Conservation (phyloP, 164 flowering plant species). For the Euptelea pleiosperma region DNA sequence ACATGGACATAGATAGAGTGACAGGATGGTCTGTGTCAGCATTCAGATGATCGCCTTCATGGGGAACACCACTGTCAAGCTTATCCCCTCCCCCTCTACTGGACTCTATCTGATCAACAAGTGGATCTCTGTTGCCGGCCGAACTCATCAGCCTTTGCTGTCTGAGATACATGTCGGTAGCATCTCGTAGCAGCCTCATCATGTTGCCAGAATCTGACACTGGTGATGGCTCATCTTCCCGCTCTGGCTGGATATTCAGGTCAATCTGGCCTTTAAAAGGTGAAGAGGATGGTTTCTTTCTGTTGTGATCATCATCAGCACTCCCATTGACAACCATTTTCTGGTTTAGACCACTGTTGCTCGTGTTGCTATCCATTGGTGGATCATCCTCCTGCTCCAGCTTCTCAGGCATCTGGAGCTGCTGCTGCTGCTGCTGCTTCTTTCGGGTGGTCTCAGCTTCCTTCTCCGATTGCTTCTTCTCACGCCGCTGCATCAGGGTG, state of each 20-base stretch:
- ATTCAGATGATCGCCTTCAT: conserved; percentile 10
- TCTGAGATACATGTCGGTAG: conserved; percentile 33
- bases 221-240: conserved; percentile 64
- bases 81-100: conserved; percentile 22
- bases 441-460: conserved; percentile 42
- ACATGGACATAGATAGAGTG: conserved; percentile 13
- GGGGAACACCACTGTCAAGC: conserved; percentile 2
- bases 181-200: conserved; percentile 37
- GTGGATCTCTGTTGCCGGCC: conserved; percentile 10
- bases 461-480: conserved; percentile 58
- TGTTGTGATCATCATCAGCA: conserved; percentile 35
- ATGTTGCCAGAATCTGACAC: conserved; percentile 41
- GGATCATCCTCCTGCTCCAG: conserved; percentile 32
- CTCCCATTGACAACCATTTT: conserved; percentile 22
- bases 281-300: conserved; percentile 32
- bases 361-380: conserved; percentile 16
- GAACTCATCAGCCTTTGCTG: conserved; percentile 21
- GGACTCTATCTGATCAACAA: conserved; percentile 12
- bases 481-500: conserved; percentile 66
- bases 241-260: conserved; percentile 77
- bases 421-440: conserved; percentile 29
- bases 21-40: conserved; percentile 15
- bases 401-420: conserved; percentile 24
- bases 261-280: conserved; percentile 74
- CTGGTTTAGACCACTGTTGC: conserved; percentile 23